phyloP scores from a whole-genome alignment of 495 filamentous ascomycete genomes.

The Neurospora sp. region DNA sequence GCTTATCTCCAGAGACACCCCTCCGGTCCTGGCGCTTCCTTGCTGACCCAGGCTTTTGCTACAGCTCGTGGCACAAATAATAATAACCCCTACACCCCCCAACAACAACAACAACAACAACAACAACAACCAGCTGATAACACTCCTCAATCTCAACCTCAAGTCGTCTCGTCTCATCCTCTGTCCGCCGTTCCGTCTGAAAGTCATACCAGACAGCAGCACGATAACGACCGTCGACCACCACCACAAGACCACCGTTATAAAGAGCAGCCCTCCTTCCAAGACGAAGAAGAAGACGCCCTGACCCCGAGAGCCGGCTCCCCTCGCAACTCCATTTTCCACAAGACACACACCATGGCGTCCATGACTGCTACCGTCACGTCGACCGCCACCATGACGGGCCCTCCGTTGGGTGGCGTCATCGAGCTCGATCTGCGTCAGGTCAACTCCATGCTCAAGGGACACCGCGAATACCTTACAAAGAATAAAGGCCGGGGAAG shows the following conservation, averaged over 20 bases:
- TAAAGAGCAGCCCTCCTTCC: background rate
- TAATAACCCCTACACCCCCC: constrained; percentile 3
- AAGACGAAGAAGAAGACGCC: constrained; percentile 10
- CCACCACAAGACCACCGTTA: background rate
- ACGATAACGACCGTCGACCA: constrained; percentile 6
- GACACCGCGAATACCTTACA: constrained; percentile 26
- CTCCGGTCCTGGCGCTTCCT: constrained; percentile 29
- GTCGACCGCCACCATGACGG: constrained; percentile 6
- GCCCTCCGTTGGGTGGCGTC: background rate
- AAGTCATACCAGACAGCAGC: constrained; percentile 15
- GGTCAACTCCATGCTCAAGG: constrained; percentile 27
- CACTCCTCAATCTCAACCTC: constrained; percentile 1
- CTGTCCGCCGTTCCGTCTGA: constrained; percentile 5
- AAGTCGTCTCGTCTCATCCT: constrained; percentile 6
- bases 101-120: constrained; percentile 3
- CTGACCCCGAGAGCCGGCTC: constrained; percentile 21
- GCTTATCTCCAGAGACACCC: constrained; percentile 22
- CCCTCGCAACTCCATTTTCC: constrained; percentile 4
- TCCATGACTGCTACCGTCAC: constrained; percentile 13
- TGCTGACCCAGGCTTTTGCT: constrained; percentile 43
- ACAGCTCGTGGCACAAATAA: constrained; percentile 38
- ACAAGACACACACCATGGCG: constrained; percentile 10
- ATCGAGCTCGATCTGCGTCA: constrained; percentile 18
- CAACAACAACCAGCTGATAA: constrained; percentile 5
- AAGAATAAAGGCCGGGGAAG: constrained; percentile 23